Base-by-base conservation (phyloP, 306 rosid species). In the Citrullus mucosospermus region DNA sequence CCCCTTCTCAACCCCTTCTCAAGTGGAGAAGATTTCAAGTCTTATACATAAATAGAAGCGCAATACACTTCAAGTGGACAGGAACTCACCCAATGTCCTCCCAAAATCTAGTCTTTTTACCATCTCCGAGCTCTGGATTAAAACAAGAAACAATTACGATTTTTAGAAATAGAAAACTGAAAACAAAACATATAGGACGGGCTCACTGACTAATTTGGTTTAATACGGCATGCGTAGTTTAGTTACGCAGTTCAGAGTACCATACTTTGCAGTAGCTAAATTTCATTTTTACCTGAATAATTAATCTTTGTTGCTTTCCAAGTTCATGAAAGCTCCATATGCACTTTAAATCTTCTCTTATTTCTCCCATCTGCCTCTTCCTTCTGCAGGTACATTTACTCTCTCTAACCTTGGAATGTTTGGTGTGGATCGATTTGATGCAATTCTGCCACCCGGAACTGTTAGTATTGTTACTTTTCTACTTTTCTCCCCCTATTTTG, bases 321-420 rank as follows among this genome's bases (percentile, higher is more conserved):
- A 44, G 39, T 48, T 71, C 76, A 34, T 65, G 4, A 30, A 28
- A 36, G 39, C 28, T 16, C 15, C 51, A 17, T 10, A 30, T 25
- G 15, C 39, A 7, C 41, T 71, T 59, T 80, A 8, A 76, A 28
- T 62, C 25, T 39, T 68, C 54, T 28, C 54, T 76, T 80, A 78
- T 78, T 43, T 79, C 56, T 79, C 77, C 53, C 28, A 10, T 18
- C 75, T 85, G 51, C 25, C 63, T 82, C 15, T 74, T 78, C 78
- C 69, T 67, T 83, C 54, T 13, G 18, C 73, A 95, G 98, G 98
- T 75, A 92, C 98, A 36, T 95, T 95, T 85, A 92, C 97, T 79
- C 89, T 95, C 66, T 92, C 97, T 36, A 95, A 95, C 86, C 93
- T 95, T 56, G 98, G 98, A 63, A 95, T 95, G 98, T 95, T 92